Conservation (phyloP, 2,329 filamentous ascomycete species). For the Fusarium tjaetaba region DNA sequence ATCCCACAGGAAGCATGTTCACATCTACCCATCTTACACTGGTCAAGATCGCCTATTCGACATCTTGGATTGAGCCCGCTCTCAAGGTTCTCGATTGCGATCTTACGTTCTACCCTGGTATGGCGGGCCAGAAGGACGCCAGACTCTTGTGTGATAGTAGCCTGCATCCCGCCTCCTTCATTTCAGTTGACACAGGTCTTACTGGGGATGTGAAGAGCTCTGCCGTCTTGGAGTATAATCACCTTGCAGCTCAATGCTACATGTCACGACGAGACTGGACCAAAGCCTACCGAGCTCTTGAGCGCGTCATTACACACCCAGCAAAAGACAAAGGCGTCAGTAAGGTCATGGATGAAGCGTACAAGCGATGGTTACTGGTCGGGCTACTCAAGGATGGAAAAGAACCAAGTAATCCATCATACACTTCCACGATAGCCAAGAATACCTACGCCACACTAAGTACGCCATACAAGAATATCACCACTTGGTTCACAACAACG, state of each 20-base stretch:
- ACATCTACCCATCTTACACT: conserved; percentile 71
- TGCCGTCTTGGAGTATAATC: conserved; percentile 73
- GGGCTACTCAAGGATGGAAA: conserved; percentile 76
- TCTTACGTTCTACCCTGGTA: conserved; percentile 72
- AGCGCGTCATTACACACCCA: conserved; percentile 74
- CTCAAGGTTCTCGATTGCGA: conserved; percentile 71
- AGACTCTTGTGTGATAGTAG: conserved; percentile 57
- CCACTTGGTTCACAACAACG: conserved; percentile 70
- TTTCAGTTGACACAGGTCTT: conserved; percentile 68
- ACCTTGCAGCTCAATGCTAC: conserved; percentile 72
- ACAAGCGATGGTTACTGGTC: conserved; percentile 90
- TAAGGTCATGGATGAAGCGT: conserved; percentile 85
- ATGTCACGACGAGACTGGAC: conserved; percentile 70
- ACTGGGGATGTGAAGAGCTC: conserved; percentile 62
- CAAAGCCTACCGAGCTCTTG: conserved; percentile 69
- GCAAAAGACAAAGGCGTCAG: conserved; percentile 70
- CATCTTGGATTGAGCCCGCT: conserved; percentile 62
- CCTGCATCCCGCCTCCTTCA: conserved; percentile 63
- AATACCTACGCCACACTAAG: conserved; percentile 68
- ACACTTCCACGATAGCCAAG: conserved; percentile 61
- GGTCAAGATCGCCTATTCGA: conserved; percentile 67
- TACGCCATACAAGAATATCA: conserved; percentile 77
- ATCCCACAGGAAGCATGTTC: conserved; percentile 72
- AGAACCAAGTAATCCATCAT: conserved; percentile 63
- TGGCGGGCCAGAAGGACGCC: conserved; percentile 48